A percentile compares a stretch with the other conserved stretches of the same genome.
phyloP scores from a whole-genome alignment of 1,284 basidiomycete genomes.

The Cryptococcus hybrid region DNA sequence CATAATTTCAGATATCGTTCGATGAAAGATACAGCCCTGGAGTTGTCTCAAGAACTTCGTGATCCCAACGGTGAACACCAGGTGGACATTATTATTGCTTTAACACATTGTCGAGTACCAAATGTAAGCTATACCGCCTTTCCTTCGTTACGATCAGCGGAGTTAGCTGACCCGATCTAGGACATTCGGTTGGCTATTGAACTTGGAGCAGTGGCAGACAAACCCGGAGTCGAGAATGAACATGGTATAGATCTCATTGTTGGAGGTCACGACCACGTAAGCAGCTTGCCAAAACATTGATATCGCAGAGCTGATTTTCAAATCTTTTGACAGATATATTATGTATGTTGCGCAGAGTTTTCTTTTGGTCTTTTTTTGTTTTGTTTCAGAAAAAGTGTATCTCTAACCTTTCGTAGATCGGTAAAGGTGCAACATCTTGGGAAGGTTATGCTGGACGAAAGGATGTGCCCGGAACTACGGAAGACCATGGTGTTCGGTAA shows the following conservation, averaged over 20 bases:
- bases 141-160: background rate
- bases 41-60: conserved; percentile 67
- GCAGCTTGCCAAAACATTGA: conserved; percentile 1
- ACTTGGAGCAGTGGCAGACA: conserved; percentile 58
- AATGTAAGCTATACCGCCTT: conserved; percentile 53
- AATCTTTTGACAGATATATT: conserved; percentile 28
- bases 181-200: conserved; percentile 67
- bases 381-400: too few relatives aligned
- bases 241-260: conserved; percentile 84
- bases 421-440: conserved; percentile 70
- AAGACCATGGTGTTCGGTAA: conserved; percentile 68
- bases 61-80: conserved; percentile 66
- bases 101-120: conserved; percentile 74
- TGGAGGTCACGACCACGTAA: conserved; percentile 81
- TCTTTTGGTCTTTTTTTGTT: too few relatives aligned
- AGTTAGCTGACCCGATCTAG: conserved; percentile 44
- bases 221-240: conserved; percentile 48
- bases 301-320: background rate
- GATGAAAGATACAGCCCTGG: conserved; percentile 63
- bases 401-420: conserved; percentile 56
- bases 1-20: conserved; percentile 65
- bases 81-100: conserved; percentile 75
- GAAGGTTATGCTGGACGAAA: conserved; percentile 63
- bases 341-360: conserved; percentile 10
- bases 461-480: conserved; percentile 66